phyloP scores from a whole-genome alignment of 306 rosid genomes.

The Casuarina glauca region DNA sequence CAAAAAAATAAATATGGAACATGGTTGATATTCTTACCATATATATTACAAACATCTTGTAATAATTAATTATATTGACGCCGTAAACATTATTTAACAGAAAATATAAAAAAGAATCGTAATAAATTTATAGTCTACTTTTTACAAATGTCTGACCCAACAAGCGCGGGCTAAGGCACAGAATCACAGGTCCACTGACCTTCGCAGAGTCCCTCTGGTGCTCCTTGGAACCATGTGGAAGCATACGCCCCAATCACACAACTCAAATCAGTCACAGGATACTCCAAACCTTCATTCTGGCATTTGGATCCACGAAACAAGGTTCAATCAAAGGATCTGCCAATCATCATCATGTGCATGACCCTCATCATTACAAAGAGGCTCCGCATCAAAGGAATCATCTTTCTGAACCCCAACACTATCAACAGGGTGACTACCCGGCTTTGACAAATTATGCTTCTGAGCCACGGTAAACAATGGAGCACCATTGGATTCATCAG shows the following conservation, averaged over 20 bases:
- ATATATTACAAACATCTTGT: neutral
- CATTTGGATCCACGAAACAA: conserved; percentile 1
- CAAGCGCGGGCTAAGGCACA: neutral
- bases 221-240: neutral
- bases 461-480: conserved; percentile 84
- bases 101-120: conserved; percentile 4
- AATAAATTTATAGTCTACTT: neutral
- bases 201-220: neutral
- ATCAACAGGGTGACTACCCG: conserved; percentile 35
- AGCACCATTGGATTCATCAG: conserved; percentile 82
- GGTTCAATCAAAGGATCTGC: conserved; percentile 65
- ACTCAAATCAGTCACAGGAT: conserved; percentile 16
- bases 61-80: neutral
- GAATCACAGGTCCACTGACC: neutral
- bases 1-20: neutral
- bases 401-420: conserved; percentile 32
- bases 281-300: conserved; percentile 5
- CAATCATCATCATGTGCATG: conserved; percentile 69
- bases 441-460: conserved; percentile 44
- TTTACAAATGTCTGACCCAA: conserved; percentile 17
- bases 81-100: neutral
- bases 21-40: neutral
- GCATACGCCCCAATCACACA: neutral
- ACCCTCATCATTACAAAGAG: conserved; percentile 39
- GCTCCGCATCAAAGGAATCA: conserved; percentile 36